Percentiles rank a stretch among this genome's conserved stretches.
phyloP scores from a whole-genome alignment of 2,329 filamentous ascomycete genomes.

The Fusarium verrucosum region DNA sequence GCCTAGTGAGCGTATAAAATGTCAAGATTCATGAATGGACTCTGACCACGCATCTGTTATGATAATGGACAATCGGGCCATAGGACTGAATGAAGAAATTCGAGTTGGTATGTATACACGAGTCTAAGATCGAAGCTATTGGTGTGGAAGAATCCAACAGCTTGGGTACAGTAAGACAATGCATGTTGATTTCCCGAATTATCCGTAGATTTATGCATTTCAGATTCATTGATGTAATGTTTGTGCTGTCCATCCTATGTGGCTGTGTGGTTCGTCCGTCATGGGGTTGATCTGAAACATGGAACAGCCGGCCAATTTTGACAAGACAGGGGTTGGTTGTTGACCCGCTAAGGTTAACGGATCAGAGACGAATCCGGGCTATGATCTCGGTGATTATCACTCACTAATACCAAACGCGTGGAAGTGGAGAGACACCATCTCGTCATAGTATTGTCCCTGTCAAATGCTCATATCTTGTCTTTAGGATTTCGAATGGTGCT shows the following conservation, averaged over 20 bases:
- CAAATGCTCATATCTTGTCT: not conserved
- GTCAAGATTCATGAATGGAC: not conserved
- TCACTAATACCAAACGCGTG: slow-evolving; percentile 15
- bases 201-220: not conserved
- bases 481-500: slow-evolving; percentile 13
- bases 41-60: not conserved
- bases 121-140: not conserved
- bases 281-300: slow-evolving; percentile 31
- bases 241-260: not conserved
- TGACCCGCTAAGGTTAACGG: slow-evolving; percentile 4
- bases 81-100: not conserved
- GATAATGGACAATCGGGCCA: not conserved
- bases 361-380: slow-evolving; percentile 13
- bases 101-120: not conserved
- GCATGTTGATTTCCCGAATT: not conserved
- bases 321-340: slow-evolving; percentile 5
- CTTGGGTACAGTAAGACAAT: not conserved
- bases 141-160: not conserved
- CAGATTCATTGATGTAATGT: not conserved
- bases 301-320: slow-evolving; percentile 19
- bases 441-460: slow-evolving; percentile 8
- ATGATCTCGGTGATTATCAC: not conserved
- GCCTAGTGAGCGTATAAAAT: not conserved
- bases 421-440: slow-evolving; percentile 4
- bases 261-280: slow-evolving; percentile 4